A percentile compares a stretch with the other conserved stretches of the same genome.
These are phyloP conservation scores for Termitomyces sp. DNA, from an alignment of 768 basidiomycete species.

Conservation along the genomic window DNA sequence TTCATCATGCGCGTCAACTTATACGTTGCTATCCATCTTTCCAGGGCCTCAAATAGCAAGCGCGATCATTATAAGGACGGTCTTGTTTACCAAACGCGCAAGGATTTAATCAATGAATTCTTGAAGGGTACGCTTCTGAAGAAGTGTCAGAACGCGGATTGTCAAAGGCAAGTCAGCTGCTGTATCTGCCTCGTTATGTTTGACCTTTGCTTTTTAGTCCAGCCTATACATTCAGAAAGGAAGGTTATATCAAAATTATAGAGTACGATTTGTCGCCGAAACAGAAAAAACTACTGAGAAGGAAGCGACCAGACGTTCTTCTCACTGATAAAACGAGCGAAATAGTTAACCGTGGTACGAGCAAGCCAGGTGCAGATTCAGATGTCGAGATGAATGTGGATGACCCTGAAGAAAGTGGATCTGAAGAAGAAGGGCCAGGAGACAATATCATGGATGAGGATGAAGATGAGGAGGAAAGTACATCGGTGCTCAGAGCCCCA, in stretches of 20 bases:
- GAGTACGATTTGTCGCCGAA: constrained; percentile 85
- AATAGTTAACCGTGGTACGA: constrained; percentile 19
- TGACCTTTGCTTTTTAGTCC: constrained; percentile 34
- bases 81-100: constrained; percentile 82
- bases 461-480: constrained; percentile 26
- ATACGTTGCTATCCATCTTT: constrained; percentile 57
- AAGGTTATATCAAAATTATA: constrained; percentile 90
- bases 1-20: constrained; percentile 60
- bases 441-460: constrained; percentile 48
- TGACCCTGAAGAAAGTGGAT: constrained; percentile 40
- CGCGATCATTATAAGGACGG: constrained; percentile 88
- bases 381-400: constrained; percentile 50
- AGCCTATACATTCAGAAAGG: constrained; percentile 88
- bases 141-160: constrained; percentile 73
- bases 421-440: constrained; percentile 31
- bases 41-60: constrained; percentile 44
- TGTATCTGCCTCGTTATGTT: constrained; percentile 2
- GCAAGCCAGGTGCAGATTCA: constrained; percentile 28
- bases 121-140: constrained; percentile 60
- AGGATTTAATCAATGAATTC: constrained; percentile 78
- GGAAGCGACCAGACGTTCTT: constrained; percentile 77
- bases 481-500: constrained; percentile 2
- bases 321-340: constrained; percentile 38
- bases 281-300: constrained; percentile 57
- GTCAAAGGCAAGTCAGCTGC: constrained; percentile 65